Evolutionary conservation across 2,329 filamentous ascomycete species (phyloP).

Genomic region (Ramularia endophylla): DNA sequence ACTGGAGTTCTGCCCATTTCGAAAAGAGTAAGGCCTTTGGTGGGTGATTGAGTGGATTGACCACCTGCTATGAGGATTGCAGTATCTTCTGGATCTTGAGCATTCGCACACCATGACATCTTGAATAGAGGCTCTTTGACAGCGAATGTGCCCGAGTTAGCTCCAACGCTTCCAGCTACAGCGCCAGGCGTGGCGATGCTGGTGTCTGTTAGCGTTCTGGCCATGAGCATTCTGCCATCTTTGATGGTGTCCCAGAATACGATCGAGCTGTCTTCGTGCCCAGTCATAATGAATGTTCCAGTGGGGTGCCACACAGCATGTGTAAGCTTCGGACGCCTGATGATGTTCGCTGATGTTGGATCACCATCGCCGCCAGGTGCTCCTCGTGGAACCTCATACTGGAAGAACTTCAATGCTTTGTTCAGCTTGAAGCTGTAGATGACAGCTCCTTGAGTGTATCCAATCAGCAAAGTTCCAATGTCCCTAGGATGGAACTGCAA

Average conservation of each 20-base stretch:
- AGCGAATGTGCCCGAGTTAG: slow-evolving; percentile 44
- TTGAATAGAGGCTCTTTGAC: slow-evolving; percentile 69
- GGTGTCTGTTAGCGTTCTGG: slow-evolving; percentile 69
- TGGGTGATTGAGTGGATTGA: slow-evolving; percentile 57
- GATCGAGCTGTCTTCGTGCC: slow-evolving; percentile 83
- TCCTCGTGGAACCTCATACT: slow-evolving; percentile 74
- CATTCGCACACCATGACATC: slow-evolving; percentile 87
- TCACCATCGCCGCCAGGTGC: slow-evolving; percentile 74
- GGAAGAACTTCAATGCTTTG: slow-evolving; percentile 67
- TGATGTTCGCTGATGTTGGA: slow-evolving; percentile 53
- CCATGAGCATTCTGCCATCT: slow-evolving; percentile 77
- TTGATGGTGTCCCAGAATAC: slow-evolving; percentile 82
- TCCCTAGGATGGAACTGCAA: slow-evolving; percentile 86
- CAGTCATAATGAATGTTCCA: slow-evolving; percentile 80
- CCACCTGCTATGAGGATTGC: slow-evolving; percentile 83
- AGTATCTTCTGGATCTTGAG: slow-evolving; percentile 82
- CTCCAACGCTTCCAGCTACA: slow-evolving; percentile 18
- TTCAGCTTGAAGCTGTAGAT: slow-evolving; percentile 95
- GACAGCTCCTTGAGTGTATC: slow-evolving; percentile 82
- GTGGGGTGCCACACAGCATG: slow-evolving; percentile 94
- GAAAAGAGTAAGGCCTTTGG: slow-evolving; percentile 78
- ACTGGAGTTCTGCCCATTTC: slow-evolving; percentile 84
- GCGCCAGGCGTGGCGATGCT: slow-evolving; percentile 62
- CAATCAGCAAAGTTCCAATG: slow-evolving; percentile 83
- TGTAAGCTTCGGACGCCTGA: slow-evolving; percentile 67